A percentile compares a stretch with the other conserved stretches of the same genome.
phyloP scores from a whole-genome alignment of 2,329 filamentous ascomycete genomes.

The Emericellopsis cladophorae region DNA sequence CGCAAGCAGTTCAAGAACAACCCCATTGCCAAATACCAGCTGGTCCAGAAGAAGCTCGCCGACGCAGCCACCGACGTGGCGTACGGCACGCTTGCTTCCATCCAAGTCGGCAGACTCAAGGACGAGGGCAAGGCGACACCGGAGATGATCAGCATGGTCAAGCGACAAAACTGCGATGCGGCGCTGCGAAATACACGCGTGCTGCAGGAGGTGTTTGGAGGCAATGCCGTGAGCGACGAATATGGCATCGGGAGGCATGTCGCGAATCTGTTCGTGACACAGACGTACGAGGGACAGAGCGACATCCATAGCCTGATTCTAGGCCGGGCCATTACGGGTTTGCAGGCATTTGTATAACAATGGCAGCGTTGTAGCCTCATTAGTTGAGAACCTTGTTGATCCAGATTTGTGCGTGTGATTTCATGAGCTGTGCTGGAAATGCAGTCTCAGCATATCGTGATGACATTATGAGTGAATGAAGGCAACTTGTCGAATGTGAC shows the following conservation, averaged over 20 bases:
- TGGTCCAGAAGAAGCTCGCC: slow-evolving; percentile 94
- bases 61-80: slow-evolving; percentile 86
- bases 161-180: slow-evolving; percentile 92
- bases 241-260: slow-evolving; percentile 93
- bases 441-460: background rate
- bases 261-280: slow-evolving; percentile 90
- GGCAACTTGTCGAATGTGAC: background rate
- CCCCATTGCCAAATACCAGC: slow-evolving; percentile 88
- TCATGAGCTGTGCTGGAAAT: too few relatives aligned
- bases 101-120: slow-evolving; percentile 87
- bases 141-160: slow-evolving; percentile 96
- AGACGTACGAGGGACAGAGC: slow-evolving; percentile 97
- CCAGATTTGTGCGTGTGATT: too few relatives aligned
- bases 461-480: background rate
- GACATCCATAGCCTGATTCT: slow-evolving; percentile 81
- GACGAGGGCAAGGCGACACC: slow-evolving; percentile 78
- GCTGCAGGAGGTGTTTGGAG: slow-evolving; percentile 92
- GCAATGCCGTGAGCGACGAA: slow-evolving; percentile 96
- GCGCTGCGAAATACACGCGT: slow-evolving; percentile 68
- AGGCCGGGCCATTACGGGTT: slow-evolving; percentile 56
- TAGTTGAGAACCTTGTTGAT: too few relatives aligned
- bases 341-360: slow-evolving; percentile 64
- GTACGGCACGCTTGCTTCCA: slow-evolving; percentile 78
- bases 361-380: too few relatives aligned
- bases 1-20: slow-evolving; percentile 94